Conservation (phyloP, 148 eudicot species). For the Amaranthus cruentus region DNA sequence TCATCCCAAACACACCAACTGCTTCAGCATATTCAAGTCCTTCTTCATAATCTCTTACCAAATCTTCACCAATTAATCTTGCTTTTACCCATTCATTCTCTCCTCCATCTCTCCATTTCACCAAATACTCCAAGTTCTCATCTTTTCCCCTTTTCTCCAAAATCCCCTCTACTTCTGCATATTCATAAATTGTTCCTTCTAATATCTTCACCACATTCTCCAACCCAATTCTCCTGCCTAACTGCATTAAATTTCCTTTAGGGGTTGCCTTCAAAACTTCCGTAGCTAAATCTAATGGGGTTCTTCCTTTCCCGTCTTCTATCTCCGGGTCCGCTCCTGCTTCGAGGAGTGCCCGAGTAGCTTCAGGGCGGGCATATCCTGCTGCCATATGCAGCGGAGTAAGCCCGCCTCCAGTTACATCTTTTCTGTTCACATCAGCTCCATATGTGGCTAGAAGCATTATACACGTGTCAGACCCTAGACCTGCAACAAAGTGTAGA, state of each 20-base stretch:
- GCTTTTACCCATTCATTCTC: constrained; percentile 85
- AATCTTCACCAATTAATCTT: constrained; percentile 50
- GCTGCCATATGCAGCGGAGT: constrained; percentile 94
- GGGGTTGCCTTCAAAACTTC: constrained; percentile 61
- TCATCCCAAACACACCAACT: constrained; percentile 42
- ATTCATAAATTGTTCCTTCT: constrained; percentile 74
- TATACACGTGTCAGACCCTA: constrained; percentile 71
- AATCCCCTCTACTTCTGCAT: constrained; percentile 74
- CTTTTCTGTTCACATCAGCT: constrained; percentile 51
- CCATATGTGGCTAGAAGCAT: constrained; percentile 47
- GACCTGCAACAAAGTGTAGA: constrained; percentile 68
- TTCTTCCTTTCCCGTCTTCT: constrained; percentile 52
- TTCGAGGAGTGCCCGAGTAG: constrained; percentile 37
- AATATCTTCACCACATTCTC: constrained; percentile 51
- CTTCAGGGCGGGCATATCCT: constrained; percentile 65
- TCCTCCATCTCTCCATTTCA: constrained; percentile 79
- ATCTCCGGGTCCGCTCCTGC: constrained; percentile 60
- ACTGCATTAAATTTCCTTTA: constrained; percentile 60
- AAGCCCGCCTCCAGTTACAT: constrained; percentile 45
- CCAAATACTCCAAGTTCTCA: constrained; percentile 63
- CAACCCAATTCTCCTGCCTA: constrained; percentile 65
- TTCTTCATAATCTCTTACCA: constrained; percentile 71
- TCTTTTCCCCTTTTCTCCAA: constrained; percentile 89
- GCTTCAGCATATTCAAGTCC: constrained; percentile 92
- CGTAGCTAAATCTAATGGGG: constrained; percentile 59